Evolutionary conservation across 2,329 filamentous ascomycete species (phyloP), one percentile per base, ranked within the genome.

Genomic region (Trichoderma sp.): DNA sequence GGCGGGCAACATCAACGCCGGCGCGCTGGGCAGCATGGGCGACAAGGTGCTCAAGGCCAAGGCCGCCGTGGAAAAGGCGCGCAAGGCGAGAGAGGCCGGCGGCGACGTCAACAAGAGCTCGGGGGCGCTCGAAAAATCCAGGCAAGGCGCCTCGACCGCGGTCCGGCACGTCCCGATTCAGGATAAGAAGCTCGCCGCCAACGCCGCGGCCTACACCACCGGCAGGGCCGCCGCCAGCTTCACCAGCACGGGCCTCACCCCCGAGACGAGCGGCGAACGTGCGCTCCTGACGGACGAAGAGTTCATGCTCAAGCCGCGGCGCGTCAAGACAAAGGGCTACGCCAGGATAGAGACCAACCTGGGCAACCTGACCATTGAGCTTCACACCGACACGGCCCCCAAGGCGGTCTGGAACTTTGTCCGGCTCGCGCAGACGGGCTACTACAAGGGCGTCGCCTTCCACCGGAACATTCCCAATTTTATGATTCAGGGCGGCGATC

Each of bases 331-430:
- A 70, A 96, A 94, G 72, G 95, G 94, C 28, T 98, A 97, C 75
- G 93, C 91, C 7, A 88, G 92, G n/a, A 85, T 99, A 52, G 88
- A 90, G 70, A 99, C 95, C 0, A 95, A 88, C 67, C 80, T 91
- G 3, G 95, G 95, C 43, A 88, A 93, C 68, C 75, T 99, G 21
- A 97, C 92, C 68, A 80, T 99, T 67, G 94, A 98, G 74, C 83
- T 99, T 5, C 90, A 94, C 68, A 91, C 95, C 2, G 95, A 99
- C 74, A 91, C 89, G 63, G 93, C 95, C 2, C 95, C 95, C 1
- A 91, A 90, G 71, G 93, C 95, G 0, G 95, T 98, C 1, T 99
- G 94, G 92, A 99, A 99, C 76, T 99, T 99, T 73, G 86, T 96
- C 60, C 88, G 90, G 64, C 81, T 99, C 5, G 87, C 93, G 1